Evolutionary conservation across 208 protist species (phyloP), one percentile per base, ranked within the genome.

Genomic region (Crithidia fasciculata): DNA sequence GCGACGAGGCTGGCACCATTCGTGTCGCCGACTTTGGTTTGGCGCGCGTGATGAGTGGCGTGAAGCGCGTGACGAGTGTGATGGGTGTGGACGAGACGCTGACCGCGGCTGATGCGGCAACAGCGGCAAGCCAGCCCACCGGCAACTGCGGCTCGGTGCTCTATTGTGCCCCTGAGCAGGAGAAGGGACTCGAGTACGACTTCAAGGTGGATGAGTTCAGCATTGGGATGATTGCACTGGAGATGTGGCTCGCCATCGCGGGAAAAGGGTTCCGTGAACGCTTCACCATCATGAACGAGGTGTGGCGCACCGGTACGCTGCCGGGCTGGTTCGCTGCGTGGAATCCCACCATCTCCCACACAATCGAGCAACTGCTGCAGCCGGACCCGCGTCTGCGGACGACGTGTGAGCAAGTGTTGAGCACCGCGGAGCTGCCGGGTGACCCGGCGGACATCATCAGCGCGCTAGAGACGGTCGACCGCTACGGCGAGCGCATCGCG

Each of bases 161-260:
- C 52, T 96, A 96, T 76, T 94, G 88, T 57, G 90, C 89, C 0
- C 92, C 92, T 4, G 89, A 96, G 73, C 88, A 93, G 62, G 83
- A 91, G 64, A 78, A 79, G 13, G 88, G 92, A n/a, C 68, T 82
- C 9, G 52, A 83, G n/a, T 96, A 96, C 75, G 87, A 81, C 64
- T 85, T 92, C 78, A 96, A 92, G 65, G 90, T 96, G 44, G 92
- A 96, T 59, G 90, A 95, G 73, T 96, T 93, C 69, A 91, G 87
- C 62, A 80, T 95, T 28, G 92, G 92, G 7, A 95, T 96, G 89
- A 96, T 96, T 50, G 88, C 89, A 2, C 74, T 95, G 16, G 92
- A 96, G 64, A 96, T 96, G 92, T 96, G 91, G 89, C 80, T 96
- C 37, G 76, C 81, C 54, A 81, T 96, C 5, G 84, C 79, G 7